These are phyloP conservation scores for Gentiana dahurica DNA, from an alignment of 257 asterid species.

Conservation along the genomic window DNA sequence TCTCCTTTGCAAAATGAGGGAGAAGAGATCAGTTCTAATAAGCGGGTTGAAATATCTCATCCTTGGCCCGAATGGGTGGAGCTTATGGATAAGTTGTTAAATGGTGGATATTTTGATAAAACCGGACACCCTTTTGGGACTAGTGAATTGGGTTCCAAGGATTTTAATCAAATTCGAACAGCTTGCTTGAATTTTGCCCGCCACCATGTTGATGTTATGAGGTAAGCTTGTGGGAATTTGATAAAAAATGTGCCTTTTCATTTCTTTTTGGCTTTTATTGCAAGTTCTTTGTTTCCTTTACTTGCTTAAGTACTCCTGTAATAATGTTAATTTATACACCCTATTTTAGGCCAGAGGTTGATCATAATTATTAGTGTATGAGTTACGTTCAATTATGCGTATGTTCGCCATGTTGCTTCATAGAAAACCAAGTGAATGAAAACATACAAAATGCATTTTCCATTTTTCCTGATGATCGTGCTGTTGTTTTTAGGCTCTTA, in stretches of 20 bases:
- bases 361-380: no score
- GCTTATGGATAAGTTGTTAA: constrained; percentile 46
- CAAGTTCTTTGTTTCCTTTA: no score
- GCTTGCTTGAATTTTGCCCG: constrained; percentile 87
- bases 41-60: constrained; percentile 34
- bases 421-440: no score
- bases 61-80: constrained; percentile 89
- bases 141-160: constrained; percentile 34
- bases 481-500: constrained; percentile 41
- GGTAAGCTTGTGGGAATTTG: constrained; percentile 27
- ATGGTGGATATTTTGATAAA: constrained; percentile 51
- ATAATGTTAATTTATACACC: not conserved
- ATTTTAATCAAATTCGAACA: constrained; percentile 55
- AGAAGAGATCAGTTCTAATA: constrained; percentile 5
- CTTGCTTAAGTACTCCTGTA: not conserved
- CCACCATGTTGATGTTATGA: constrained; percentile 49
- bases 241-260: not conserved
- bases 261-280: not conserved
- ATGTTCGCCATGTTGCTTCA: not conserved
- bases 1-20: constrained; percentile 19
- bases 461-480: constrained; percentile 8
- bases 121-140: constrained; percentile 50
- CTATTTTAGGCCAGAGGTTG: not conserved
- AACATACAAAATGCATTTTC: no score
- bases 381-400: no score